phyloP scores from a whole-genome alignment of 1,139 yeast genomes.

The Suhomyces taliae region DNA sequence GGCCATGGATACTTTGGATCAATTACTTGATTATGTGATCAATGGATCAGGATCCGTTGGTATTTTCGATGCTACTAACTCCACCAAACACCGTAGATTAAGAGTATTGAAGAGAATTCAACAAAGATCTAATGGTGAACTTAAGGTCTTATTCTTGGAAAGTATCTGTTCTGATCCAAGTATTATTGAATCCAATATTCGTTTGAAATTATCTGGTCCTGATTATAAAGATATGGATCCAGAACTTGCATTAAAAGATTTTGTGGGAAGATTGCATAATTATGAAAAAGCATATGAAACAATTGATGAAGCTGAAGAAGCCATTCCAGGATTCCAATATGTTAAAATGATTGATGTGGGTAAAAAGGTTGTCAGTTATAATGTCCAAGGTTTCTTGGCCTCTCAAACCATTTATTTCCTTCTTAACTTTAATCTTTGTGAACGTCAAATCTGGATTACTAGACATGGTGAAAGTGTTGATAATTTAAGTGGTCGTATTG shows the following conservation, averaged over 20 bases:
- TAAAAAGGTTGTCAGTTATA: slow-evolving; percentile 86
- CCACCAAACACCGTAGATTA: slow-evolving; percentile 72
- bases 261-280: slow-evolving; percentile 75
- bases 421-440: slow-evolving; percentile 84
- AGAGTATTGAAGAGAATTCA: slow-evolving; percentile 69
- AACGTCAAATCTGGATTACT: slow-evolving; percentile 92
- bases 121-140: slow-evolving; percentile 67
- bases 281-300: slow-evolving; percentile 91
- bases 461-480: slow-evolving; percentile 92
- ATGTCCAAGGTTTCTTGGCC: slow-evolving; percentile 87
- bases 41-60: slow-evolving; percentile 89
- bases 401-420: slow-evolving; percentile 91
- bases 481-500: slow-evolving; percentile 80
- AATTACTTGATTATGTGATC: slow-evolving; percentile 74
- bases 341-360: slow-evolving; percentile 97
- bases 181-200: slow-evolving; percentile 77
- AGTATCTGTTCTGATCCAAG: slow-evolving; percentile 80
- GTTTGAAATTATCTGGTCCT: slow-evolving; percentile 87
- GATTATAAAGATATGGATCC: slow-evolving; percentile 89
- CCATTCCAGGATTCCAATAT: slow-evolving; percentile 66
- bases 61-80: slow-evolving; percentile 92
- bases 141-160: slow-evolving; percentile 83
- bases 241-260: slow-evolving; percentile 74
- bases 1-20: slow-evolving; percentile 94
- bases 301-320: slow-evolving; percentile 68